Conservation (phyloP, 2,329 filamentous ascomycete species). For the Neoscytalidium dimidiatum region DNA sequence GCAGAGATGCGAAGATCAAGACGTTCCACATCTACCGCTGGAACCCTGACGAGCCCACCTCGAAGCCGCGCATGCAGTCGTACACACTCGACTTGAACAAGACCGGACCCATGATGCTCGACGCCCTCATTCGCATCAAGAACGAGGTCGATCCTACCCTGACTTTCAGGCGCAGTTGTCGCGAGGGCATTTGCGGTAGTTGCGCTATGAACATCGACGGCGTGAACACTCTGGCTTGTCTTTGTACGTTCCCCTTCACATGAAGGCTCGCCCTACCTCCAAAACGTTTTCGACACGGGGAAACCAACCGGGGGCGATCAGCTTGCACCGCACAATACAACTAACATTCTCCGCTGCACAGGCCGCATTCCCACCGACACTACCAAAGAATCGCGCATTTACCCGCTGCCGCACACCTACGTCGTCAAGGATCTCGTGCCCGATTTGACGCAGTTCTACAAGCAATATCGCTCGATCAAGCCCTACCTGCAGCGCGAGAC, state of each 20-base stretch:
- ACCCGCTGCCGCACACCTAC: slow-evolving; percentile 97
- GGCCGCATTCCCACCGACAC: slow-evolving; percentile 91
- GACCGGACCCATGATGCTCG: slow-evolving; percentile 97
- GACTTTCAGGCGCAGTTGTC: slow-evolving; percentile 92
- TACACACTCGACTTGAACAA: slow-evolving; percentile 97
- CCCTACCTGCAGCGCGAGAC: slow-evolving; percentile 94
- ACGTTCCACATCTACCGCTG: slow-evolving; percentile 98
- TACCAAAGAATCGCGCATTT: slow-evolving; percentile 83
- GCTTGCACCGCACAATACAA: neutral
- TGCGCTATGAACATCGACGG: slow-evolving; percentile 99
- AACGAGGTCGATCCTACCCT: slow-evolving; percentile 97
- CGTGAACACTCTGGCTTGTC: slow-evolving; percentile 93
- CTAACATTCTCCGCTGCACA: slow-evolving; percentile 40
- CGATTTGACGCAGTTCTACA: slow-evolving; percentile 98
- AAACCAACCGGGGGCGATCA: neutral
- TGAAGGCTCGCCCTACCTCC: too few relatives aligned
- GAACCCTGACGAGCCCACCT: slow-evolving; percentile 89
- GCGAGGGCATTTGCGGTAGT: slow-evolving; percentile 97
- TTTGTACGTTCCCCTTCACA: slow-evolving; percentile 67
- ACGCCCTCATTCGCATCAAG: slow-evolving; percentile 97
- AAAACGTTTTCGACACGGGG: too few relatives aligned
- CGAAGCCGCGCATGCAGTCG: slow-evolving; percentile 93
- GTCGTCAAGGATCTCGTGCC: slow-evolving; percentile 99
- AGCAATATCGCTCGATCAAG: slow-evolving; percentile 99
- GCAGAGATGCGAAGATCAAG: slow-evolving; percentile 69